Evolutionary conservation across 208 protist species (phyloP), one percentile per base, ranked within the genome.

Genomic region (Wallacemonas sp.): DNA sequence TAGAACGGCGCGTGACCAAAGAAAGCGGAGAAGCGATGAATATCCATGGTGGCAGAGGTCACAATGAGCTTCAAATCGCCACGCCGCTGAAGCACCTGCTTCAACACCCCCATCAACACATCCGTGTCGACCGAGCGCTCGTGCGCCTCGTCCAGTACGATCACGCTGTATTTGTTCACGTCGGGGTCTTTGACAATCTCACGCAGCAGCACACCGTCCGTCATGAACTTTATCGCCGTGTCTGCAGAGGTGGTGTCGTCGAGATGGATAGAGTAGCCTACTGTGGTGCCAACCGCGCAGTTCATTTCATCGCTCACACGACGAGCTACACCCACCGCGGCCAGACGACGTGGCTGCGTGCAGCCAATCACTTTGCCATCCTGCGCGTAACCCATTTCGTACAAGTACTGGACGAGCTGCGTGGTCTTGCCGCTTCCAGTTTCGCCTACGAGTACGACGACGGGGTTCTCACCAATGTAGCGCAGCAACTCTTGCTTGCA

Each of bases 101-200:
- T 93, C 34, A 99, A 76, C 36, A 99, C 84, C 12, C 98, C 98
- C 81, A 99, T 98, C 21, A 99, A 79, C 19, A 99, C 95, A 71
- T 99, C 98, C 11, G 98, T 99, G 75, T 98, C 80, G 8, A 97
- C 74, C 14, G 82, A 91, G 1, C 92, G 79, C 72, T 99, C 98
- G 86, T 99, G 98, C 17, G 98, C 98, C 81, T 99, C 99, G 86
- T 99, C 99, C 4, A 99, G 84, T 33, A 99, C 98, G 45, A 99
- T 93, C n/a, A 98, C 89, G 63, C 80, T 95, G 80, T 99, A 99
- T 41, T 47, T 64, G 21, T 66, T 38, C 11, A 99, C 74, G 15
- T 80, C 54, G 1, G 88, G 75, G 71, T 98, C 95, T 9, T 83
- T 68, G 44, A 98, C 81, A 2, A 97, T 72, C 71, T 98, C 97